phyloP scores from a whole-genome alignment of 139 green algal genomes.

The Chlamydomonas sphaeroides region DNA sequence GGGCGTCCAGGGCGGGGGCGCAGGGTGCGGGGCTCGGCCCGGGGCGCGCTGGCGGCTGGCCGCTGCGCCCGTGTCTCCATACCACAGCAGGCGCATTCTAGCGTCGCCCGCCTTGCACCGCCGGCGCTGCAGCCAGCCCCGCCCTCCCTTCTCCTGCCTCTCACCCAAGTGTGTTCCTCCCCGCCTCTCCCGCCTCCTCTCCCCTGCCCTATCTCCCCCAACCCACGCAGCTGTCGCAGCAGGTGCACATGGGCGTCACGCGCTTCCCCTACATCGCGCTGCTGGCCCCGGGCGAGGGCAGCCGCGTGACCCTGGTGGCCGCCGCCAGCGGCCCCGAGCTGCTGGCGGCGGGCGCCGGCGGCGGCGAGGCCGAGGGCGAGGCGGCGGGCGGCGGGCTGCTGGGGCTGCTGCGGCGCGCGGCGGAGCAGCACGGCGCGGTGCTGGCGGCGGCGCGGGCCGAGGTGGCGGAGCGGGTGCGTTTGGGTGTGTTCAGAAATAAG shows the following conservation, averaged over 20 bases:
- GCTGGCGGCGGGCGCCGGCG: background rate
- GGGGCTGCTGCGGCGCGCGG: constrained; percentile 46
- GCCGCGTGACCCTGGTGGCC: constrained; percentile 39
- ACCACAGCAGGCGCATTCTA: too few species aligned
- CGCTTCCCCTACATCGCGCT: constrained; percentile 76
- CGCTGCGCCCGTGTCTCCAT: too few species aligned
- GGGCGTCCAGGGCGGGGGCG: too few species aligned
- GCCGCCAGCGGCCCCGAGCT: constrained; percentile 15
- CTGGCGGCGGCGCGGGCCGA: constrained; percentile 72
- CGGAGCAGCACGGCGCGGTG: constrained; percentile 63
- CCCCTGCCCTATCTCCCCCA: too few species aligned
- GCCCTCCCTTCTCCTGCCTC: too few species aligned
- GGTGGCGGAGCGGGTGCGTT: constrained; percentile 68
- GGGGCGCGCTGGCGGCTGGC: too few species aligned
- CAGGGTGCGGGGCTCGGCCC: too few species aligned
- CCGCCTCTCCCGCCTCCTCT: too few species aligned
- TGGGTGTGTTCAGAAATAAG: too few species aligned
- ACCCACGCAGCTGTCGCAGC: constrained; percentile 37
- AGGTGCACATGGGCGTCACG: constrained; percentile 57
- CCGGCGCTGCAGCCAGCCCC: too few species aligned
- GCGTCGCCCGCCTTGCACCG: too few species aligned
- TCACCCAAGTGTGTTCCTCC: too few species aligned
- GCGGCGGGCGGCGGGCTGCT: constrained; percentile 49
- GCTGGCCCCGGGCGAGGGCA: constrained; percentile 51
- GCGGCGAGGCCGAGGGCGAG: background rate